Base-by-base conservation (phyloP, 805 yeast species). In the Candida nitratophila region DNA sequence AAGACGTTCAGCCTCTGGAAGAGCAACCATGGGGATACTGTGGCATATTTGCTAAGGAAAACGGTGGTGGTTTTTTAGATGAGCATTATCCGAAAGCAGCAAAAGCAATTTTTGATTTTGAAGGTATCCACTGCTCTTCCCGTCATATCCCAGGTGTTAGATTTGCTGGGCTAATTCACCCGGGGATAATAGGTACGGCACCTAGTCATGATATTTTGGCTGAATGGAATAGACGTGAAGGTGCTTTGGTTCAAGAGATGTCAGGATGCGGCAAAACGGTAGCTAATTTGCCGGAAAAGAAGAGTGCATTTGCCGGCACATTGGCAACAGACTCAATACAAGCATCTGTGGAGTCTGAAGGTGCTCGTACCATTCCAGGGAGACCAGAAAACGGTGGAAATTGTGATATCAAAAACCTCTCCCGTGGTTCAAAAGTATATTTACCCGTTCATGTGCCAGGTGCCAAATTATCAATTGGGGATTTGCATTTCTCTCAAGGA, bases 291-390 rank as follows among this genome's bases (percentile, higher is more conserved):
- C 79, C 59, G 11, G 56, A 55, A 35, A 54, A 53, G 12, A 48
- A 45, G 24, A 61, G 60, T 45, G 69, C 74, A 4, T 69, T 59
- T 50, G 70, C 71, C 4, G 78, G 78, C 1, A 44, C 57, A 7
- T 19, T 47, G n/a, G 74, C 71, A 6, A 42, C 59, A 6, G 16
- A 26, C 7, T 12, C 11, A 3, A 22, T 24, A 3, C 45, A 47
- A 10, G 68, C 55, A 10, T 51, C 53, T 32, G 65, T 66, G 30
- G 68, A 61, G 8, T 55, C 54, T 39, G 66, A 65, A 39, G 79
- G 79, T n/a, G 76, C 77, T 8, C 62, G 79, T 34, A 73, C 79
- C 2, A 71, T 73, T 44, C 79, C 79, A 19, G 77, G 77, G 1
- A 54, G 77, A 49, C 77, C 74, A 26, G 79, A 73, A 57, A 64